Percentiles rank a stretch among this genome's conserved stretches.
Conservation (phyloP, 108 stramenopile genomes). For the Fistulifera pelliculosa region DNA sequence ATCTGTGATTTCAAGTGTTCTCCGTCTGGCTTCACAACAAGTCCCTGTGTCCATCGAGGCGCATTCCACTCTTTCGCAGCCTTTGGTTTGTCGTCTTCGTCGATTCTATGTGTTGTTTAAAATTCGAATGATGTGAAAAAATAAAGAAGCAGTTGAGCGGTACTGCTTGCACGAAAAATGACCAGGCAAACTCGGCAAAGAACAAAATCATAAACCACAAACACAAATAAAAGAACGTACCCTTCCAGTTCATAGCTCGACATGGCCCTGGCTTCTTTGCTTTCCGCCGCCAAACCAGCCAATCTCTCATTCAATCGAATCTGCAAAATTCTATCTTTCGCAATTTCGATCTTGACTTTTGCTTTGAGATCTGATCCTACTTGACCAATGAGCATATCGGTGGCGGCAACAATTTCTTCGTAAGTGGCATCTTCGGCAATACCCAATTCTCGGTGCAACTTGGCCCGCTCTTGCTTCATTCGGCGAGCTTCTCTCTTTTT, state of each 20-base stretch:
- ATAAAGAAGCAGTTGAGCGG: constrained; percentile 1
- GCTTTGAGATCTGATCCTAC: constrained; percentile 55
- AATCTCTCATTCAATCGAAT: constrained; percentile 71
- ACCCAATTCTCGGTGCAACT: constrained; percentile 71
- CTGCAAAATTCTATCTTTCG: constrained; percentile 80
- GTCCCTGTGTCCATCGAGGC: constrained; percentile 42
- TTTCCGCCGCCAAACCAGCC: constrained; percentile 37
- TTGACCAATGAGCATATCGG: constrained; percentile 41
- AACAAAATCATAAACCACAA: constrained; percentile 13
- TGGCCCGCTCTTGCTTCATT: constrained; percentile 44
- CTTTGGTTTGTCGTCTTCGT: constrained; percentile 12
- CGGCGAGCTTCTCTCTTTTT: constrained; percentile 39
- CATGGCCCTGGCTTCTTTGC: constrained; percentile 47
- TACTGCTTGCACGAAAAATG: no score
- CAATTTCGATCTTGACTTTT: constrained; percentile 64
- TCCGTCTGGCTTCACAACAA: constrained; percentile 69
- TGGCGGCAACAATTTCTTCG: constrained; percentile 69
- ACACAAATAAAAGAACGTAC: constrained; percentile 14
- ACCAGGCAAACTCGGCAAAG: no score
- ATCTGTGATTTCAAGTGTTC: constrained; percentile 46
- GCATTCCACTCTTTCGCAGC: constrained; percentile 22
- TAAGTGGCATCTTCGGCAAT: constrained; percentile 75
- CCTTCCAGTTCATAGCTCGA: constrained; percentile 40
- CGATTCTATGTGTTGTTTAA: neutral
- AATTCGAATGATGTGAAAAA: neutral